These are phyloP conservation scores for Microbotryomycetes sp. DNA, from an alignment of 1,284 basidiomycete species.

Conservation along the genomic window DNA sequence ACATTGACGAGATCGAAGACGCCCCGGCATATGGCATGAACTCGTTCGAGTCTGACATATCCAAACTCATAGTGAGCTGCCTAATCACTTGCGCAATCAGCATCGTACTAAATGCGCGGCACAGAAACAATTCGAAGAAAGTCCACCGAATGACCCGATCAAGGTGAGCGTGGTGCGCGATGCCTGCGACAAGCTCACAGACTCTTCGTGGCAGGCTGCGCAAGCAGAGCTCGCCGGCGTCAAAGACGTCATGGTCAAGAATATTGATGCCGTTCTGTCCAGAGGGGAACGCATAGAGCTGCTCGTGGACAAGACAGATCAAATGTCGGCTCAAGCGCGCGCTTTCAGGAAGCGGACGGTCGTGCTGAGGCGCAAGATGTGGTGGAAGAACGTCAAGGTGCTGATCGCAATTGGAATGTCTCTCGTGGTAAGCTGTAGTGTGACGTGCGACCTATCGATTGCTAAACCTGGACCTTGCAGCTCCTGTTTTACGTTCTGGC, in stretches of 20 bases:
- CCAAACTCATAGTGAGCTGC: constrained; percentile 55
- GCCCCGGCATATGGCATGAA: constrained; percentile 48
- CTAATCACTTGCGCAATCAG: too few relatives aligned
- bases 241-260: constrained; percentile 50
- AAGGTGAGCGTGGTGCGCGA: constrained; percentile 4
- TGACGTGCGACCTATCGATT: background rate
- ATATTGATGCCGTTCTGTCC: constrained; percentile 49
- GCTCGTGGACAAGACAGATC: constrained; percentile 94
- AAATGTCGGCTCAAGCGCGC: constrained; percentile 89
- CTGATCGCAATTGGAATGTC: constrained; percentile 13
- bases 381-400: constrained; percentile 74
- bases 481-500: background rate
- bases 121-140: constrained; percentile 66
- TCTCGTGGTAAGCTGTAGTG: background rate
- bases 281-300: constrained; percentile 93
- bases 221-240: constrained; percentile 86
- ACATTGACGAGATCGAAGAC: constrained; percentile 42
- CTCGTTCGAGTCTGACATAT: constrained; percentile 57
- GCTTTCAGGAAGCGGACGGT: constrained; percentile 88
- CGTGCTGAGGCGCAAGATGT: constrained; percentile 81
- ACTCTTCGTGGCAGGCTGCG: constrained; percentile 53
- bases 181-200: too few relatives aligned
- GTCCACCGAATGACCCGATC: constrained; percentile 86
- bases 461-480: background rate
- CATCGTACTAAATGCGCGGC: too few relatives aligned